Base-by-base conservation (phyloP, 2,329 filamentous ascomycete species). In the Clonostachys chloroleuca region DNA sequence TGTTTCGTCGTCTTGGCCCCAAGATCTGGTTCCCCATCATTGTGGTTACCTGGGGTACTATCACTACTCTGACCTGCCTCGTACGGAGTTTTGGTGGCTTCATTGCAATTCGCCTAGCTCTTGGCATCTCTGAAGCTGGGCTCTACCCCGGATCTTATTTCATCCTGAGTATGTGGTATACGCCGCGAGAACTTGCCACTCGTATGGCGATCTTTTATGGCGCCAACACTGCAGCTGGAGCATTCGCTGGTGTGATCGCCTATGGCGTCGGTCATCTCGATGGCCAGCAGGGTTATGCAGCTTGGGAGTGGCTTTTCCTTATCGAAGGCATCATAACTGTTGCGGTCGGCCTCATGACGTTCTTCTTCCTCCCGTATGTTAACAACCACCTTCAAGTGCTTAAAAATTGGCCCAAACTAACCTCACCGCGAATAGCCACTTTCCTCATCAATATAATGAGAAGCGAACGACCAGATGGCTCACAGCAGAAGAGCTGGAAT, bases 1-100 rank as follows among this genome's bases (percentile, higher is more conserved):
- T 90, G 14, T 75, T 91, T 42, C 90, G 89, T 61, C 75, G 74
- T 5, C 67, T 87, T 46, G 75, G 81, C 1, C 87, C 87, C 0
- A 39, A 39, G 36, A 39, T 39, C 8, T 39, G 36, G 36, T 39
- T 39, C 10, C 36, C 36, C 12, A n/a, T n/a, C 36, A 39, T 39
- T 18, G 36, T 39, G 14, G 36, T 39, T 18, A 18, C 36, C 36
- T 39, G 36, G 36, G 36, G 36, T 18, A 39, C 36, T 8, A n/a
- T 39, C 36, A 39, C 36, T 12, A 39, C 36, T 4, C 36, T 39
- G 17, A 52, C 47, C n/a, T 43, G 46, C 40, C 42, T 50, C 33
- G 47, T 49, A 9, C 30, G 17, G 18, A 55, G 42, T 45, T 54
- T 50, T 35, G 53, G 47, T 17, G 42, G 42, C 20, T 50, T 46